Evolutionary conservation across 2,329 filamentous ascomycete genomes (phyloP), one percentile per base, ranked within the genome.

Genomic region (Talaromyces sp.): DNA sequence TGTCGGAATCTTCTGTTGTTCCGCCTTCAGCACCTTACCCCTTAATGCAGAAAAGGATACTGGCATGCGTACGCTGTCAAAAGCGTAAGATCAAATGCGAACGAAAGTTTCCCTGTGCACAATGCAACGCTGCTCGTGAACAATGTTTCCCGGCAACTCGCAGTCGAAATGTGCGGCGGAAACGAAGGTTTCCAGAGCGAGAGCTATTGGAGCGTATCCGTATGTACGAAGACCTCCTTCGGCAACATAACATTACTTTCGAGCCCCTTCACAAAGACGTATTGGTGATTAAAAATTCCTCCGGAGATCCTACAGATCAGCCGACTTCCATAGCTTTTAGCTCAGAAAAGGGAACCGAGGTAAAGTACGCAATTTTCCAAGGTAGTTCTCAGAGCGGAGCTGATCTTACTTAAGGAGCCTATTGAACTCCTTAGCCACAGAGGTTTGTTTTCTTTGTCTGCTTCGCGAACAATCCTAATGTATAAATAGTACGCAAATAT

Each of bases 61-160:
- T 73, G 9, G 68, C 85, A 41, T 94, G 91, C 71, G 83, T 91
- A 13, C 82, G 88, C 25, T 94, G 91, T 73, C 90, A 92, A 73
- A 89, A 90, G 74, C 86, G 89, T 67, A 92, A 92, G 74, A 84
- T 92, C 49, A 88, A 87, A 67, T 92, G 90, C 76, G 87, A 91
- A 75, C 89, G 89, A 76, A 86, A 84, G 70, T 87, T 88, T 76
- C 90, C 90, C 17, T 92, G 90, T 73, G 81, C 84, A 71, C 89
- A 89, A 76, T 92, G 90, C 72, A 80, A 86, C 73, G 89, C 85
- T 75, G 83, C 85, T 62, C 78, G 82, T 25, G 83, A 84, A 33
- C 84, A 90, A 69, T 92, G 88, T 67, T 69, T 83, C 2, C 78
- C 81, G 3, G 76, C 78, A 85, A 67, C 43, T 45, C 43, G 43